phyloP scores from a whole-genome alignment of 306 rosid species.

The Coriaria nepalensis region DNA sequence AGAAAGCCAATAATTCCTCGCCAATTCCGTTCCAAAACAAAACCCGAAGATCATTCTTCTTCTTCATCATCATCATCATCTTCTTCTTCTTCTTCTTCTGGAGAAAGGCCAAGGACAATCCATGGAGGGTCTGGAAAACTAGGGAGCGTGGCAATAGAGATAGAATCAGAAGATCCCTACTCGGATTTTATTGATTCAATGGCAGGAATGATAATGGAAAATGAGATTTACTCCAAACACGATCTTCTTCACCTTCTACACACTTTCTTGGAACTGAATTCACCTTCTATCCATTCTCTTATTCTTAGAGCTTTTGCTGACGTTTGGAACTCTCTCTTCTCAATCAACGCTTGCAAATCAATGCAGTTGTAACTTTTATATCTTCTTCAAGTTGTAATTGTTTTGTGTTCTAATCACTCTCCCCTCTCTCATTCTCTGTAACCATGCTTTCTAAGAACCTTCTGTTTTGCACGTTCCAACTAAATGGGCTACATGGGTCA shows the following conservation, averaged over 20 bases:
- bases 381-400: no score
- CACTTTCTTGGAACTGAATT: conserved; percentile 73
- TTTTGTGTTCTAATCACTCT: no score
- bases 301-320: conserved; percentile 77
- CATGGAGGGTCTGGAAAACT: conserved; percentile 45
- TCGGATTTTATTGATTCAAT: conserved; percentile 73
- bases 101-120: neutral
- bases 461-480: no score
- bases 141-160: conserved; percentile 86
- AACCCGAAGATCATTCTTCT: conserved; percentile 16
- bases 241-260: conserved; percentile 64
- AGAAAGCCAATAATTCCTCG: conserved; percentile 33
- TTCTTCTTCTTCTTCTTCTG: conserved; percentile 17
- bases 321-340: conserved; percentile 82
- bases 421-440: no score
- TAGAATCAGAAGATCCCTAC: conserved; percentile 86
- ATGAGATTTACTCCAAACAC: conserved; percentile 68
- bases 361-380: neutral
- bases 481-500: no score
- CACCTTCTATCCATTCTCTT: conserved; percentile 56
- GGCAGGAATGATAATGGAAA: conserved; percentile 89
- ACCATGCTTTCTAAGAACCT: no score
- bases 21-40: conserved; percentile 38
- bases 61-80: conserved; percentile 12
- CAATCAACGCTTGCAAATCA: conserved; percentile 19